phyloP scores from a whole-genome alignment of 2,329 filamentous ascomycete species.

The Sordariomycetes sp. region DNA sequence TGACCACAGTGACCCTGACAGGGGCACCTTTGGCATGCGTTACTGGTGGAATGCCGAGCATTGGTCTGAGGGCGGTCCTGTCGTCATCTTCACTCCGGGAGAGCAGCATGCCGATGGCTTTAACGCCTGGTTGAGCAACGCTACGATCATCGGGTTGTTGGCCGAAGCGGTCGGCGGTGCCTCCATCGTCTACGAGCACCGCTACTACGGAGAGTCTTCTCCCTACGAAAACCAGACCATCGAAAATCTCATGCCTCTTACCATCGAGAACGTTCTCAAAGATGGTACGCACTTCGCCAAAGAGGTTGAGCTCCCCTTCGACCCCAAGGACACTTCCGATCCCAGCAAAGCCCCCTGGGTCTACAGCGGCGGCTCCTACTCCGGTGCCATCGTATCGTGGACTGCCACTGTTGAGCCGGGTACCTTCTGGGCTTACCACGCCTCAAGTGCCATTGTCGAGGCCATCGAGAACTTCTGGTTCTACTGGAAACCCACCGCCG shows the following conservation, averaged over 20 bases:
- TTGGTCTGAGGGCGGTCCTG: constrained; percentile 70
- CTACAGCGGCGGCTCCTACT: constrained; percentile 71
- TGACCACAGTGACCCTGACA: constrained; percentile 45
- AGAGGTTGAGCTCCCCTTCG: constrained; percentile 58
- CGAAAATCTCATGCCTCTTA: constrained; percentile 63
- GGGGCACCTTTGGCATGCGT: constrained; percentile 56
- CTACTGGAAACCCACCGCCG: constrained; percentile 35
- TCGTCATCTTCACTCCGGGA: constrained; percentile 58
- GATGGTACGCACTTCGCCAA: constrained; percentile 70
- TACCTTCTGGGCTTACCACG: constrained; percentile 66
- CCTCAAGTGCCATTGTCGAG: constrained; percentile 66
- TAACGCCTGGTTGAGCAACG: constrained; percentile 60
- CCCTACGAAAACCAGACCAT: constrained; percentile 55
- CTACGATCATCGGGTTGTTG: constrained; percentile 57
- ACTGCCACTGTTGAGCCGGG: constrained; percentile 64
- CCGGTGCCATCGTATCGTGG: constrained; percentile 68
- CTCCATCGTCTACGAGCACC: constrained; percentile 70
- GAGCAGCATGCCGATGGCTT: constrained; percentile 49
- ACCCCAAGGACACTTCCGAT: constrained; percentile 54
- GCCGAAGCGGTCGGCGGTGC: constrained; percentile 59
- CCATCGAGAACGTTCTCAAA: constrained; percentile 67
- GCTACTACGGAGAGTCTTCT: constrained; percentile 71
- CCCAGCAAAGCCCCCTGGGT: constrained; percentile 61
- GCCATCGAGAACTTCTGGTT: constrained; percentile 66
- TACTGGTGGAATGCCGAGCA: constrained; percentile 74